Evolutionary conservation across 129 eudicot genomes (phyloP).

Genomic region (Escallonia rubra): DNA sequence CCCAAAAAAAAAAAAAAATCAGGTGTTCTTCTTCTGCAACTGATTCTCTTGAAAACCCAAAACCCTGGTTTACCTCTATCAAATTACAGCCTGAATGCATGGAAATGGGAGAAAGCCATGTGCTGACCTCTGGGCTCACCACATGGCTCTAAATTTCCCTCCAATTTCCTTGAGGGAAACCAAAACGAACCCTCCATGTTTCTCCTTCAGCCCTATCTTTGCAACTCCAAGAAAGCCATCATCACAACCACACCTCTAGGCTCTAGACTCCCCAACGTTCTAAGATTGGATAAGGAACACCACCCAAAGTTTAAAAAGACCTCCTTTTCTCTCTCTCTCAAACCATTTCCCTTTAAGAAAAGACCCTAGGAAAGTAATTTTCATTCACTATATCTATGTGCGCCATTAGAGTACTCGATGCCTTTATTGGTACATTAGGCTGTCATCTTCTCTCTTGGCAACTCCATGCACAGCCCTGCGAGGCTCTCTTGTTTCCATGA

Average conservation of each 20-base stretch:
- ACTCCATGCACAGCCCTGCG: too few relatives aligned
- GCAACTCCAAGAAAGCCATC: constrained; percentile 14
- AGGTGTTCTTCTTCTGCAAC: constrained; percentile 49
- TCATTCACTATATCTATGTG: background rate
- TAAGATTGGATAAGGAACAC: background rate
- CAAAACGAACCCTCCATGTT: background rate
- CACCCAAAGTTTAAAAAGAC: background rate
- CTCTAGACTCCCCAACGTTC: background rate
- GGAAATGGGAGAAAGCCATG: constrained; percentile 78
- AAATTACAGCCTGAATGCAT: constrained; percentile 36
- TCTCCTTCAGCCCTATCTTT: background rate
- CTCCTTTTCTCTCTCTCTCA: background rate
- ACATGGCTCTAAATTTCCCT: constrained; percentile 50
- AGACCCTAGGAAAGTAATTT: background rate
- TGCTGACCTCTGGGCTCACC: constrained; percentile 83
- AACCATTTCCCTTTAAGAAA: background rate
- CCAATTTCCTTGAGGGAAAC: constrained; percentile 3
- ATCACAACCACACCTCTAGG: constrained; percentile 3
- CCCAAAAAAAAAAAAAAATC: constrained; percentile 23
- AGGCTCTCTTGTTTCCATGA: too few relatives aligned
- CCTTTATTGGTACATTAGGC: too few relatives aligned
- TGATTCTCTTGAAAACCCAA: constrained; percentile 71
- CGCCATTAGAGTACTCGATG: too few relatives aligned
- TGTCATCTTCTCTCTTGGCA: too few relatives aligned
- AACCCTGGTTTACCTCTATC: constrained; percentile 17